Conservation (phyloP, 1,139 yeast species). For the Spencermartinsiella ligniputridi region DNA sequence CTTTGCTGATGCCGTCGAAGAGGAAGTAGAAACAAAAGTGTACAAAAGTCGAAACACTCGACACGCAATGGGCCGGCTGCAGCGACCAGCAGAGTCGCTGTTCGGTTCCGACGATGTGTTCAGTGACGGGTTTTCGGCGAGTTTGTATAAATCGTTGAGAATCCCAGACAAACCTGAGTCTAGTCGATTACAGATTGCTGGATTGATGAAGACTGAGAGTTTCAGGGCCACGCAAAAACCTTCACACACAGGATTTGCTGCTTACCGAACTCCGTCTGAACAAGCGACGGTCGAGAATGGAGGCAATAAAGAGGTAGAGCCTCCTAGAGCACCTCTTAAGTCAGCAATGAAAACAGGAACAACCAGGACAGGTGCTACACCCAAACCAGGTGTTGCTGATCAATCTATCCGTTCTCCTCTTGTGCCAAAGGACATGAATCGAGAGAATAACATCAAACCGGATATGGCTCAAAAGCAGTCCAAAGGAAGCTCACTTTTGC, state of each 20-base stretch:
- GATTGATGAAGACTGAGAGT: conserved; percentile 27
- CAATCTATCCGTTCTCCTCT: conserved; percentile 11
- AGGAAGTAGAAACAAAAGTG: conserved; percentile 28
- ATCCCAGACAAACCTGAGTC: conserved; percentile 14
- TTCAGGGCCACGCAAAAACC: conserved; percentile 16
- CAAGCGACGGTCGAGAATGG: conserved; percentile 1
- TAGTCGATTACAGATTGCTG: conserved; percentile 26
- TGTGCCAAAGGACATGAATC: conserved; percentile 13
- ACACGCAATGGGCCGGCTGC: conserved; percentile 1
- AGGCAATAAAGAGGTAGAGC: background rate
- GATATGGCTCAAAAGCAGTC: background rate
- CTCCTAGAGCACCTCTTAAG: background rate
- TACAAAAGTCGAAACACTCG: conserved; percentile 7
- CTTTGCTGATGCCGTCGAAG: conserved; percentile 37
- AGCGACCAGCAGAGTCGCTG: background rate
- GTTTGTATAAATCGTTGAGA: conserved; percentile 11
- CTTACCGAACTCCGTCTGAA: conserved; percentile 15
- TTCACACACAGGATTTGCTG: conserved; percentile 16
- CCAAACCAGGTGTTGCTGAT: background rate
- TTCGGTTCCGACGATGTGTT: conserved; percentile 3
- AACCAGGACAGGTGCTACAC: conserved; percentile 4
- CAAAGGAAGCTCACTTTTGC: conserved; percentile 15
- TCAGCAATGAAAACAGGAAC: conserved; percentile 4
- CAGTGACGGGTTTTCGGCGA: conserved; percentile 2
- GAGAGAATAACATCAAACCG: background rate